Evolutionary conservation across 2,329 filamentous ascomycete genomes (phyloP).

Genomic region (Clonostachys solani): DNA sequence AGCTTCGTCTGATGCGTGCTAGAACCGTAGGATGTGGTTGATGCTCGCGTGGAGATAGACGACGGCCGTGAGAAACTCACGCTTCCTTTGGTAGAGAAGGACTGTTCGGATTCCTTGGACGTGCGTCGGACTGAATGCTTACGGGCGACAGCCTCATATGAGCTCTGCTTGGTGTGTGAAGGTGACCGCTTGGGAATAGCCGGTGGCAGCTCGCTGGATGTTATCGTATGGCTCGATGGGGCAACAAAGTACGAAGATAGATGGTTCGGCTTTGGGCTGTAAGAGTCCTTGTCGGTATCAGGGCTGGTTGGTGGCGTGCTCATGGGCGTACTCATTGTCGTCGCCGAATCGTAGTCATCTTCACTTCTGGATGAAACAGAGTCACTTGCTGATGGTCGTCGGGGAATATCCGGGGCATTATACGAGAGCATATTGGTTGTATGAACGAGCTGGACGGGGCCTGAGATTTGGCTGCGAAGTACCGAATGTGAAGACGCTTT

Average conservation of each 20-base stretch:
- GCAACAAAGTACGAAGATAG: constrained; percentile 62
- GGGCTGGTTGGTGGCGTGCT: constrained; percentile 66
- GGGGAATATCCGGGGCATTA: constrained; percentile 80
- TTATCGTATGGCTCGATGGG: constrained; percentile 24
- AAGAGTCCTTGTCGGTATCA: constrained; percentile 47
- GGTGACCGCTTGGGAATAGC: constrained; percentile 73
- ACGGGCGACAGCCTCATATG: constrained; percentile 69
- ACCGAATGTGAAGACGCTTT: constrained; percentile 34
- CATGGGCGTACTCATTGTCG: constrained; percentile 39
- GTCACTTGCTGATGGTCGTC: constrained; percentile 43
- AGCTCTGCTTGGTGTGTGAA: constrained; percentile 84
- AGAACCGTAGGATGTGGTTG: constrained; percentile 36
- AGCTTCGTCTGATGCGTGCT: constrained; percentile 17
- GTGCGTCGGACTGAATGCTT: constrained; percentile 56
- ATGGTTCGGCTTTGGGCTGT: constrained; percentile 58
- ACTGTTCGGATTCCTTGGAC: constrained; percentile 48
- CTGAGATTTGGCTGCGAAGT: constrained; percentile 74
- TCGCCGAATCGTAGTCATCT: constrained; percentile 63
- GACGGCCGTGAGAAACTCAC: constrained; percentile 53
- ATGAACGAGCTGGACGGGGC: constrained; percentile 80
- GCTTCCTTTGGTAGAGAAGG: constrained; percentile 52
- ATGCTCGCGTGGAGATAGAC: constrained; percentile 49
- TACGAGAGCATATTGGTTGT: constrained; percentile 97
- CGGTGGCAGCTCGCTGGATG: constrained; percentile 45
- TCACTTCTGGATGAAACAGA: constrained; percentile 47